Evolutionary conservation across 2,329 filamentous ascomycete species (phyloP).

Genomic region (Pochonia chlamydosporia): DNA sequence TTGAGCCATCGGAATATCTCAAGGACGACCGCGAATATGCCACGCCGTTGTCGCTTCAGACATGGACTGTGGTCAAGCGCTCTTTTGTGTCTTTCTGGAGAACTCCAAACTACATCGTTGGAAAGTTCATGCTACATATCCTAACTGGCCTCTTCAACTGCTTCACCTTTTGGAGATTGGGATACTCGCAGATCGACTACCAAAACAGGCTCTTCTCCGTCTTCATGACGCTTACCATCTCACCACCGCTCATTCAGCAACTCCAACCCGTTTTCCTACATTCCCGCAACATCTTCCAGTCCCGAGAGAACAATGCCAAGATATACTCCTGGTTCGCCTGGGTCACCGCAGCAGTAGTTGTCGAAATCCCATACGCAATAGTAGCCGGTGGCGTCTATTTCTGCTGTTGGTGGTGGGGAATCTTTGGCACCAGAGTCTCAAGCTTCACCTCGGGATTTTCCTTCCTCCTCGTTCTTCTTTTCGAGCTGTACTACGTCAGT

Average conservation of each 20-base stretch:
- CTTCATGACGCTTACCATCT: slow-evolving; percentile 72
- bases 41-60: slow-evolving; percentile 50
- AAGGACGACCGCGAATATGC: slow-evolving; percentile 57
- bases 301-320: slow-evolving; percentile 68
- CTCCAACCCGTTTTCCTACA: slow-evolving; percentile 67
- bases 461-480: slow-evolving; percentile 60
- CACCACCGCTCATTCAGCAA: slow-evolving; percentile 69
- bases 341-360: slow-evolving; percentile 57
- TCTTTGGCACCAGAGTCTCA: slow-evolving; percentile 40
- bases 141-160: slow-evolving; percentile 62
- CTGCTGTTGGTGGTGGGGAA: slow-evolving; percentile 51
- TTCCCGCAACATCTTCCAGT: slow-evolving; percentile 62
- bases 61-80: slow-evolving; percentile 47
- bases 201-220: slow-evolving; percentile 69
- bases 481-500: slow-evolving; percentile 59
- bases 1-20: slow-evolving; percentile 29
- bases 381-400: slow-evolving; percentile 49
- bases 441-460: slow-evolving; percentile 55
- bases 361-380: slow-evolving; percentile 65
- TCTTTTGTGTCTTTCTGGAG: slow-evolving; percentile 61
- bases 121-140: slow-evolving; percentile 57
- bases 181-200: slow-evolving; percentile 53
- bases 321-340: slow-evolving; percentile 75
- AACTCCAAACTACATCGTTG: slow-evolving; percentile 55
- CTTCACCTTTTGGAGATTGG: slow-evolving; percentile 63